These are phyloP conservation scores for Spinacia oleracea DNA, from an alignment of 179 eudicot genomes.

Conservation along the genomic window DNA sequence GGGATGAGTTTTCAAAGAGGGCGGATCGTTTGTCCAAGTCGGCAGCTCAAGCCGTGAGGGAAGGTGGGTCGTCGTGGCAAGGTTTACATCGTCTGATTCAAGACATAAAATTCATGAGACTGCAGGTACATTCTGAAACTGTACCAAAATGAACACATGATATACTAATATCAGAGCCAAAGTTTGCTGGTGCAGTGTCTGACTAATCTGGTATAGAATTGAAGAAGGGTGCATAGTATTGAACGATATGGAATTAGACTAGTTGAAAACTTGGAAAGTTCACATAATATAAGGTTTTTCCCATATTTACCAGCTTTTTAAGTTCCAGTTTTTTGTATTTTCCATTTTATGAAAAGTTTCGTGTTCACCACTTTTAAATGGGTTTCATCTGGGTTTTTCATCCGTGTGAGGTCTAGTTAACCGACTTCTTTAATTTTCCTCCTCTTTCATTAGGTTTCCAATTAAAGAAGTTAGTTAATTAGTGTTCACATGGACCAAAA, in stretches of 20 bases:
- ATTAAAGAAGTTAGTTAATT: too few species aligned
- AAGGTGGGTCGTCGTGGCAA: slow-evolving; percentile 34
- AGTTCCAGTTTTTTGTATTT: too few species aligned
- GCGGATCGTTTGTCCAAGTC: slow-evolving; percentile 21
- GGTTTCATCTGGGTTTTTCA: too few species aligned
- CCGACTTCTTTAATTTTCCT: too few species aligned
- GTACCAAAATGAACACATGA: background rate
- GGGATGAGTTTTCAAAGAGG: slow-evolving; percentile 20
- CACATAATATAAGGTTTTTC: too few species aligned
- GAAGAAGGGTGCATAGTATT: background rate
- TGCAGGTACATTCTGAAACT: background rate
- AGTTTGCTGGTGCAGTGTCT: background rate
- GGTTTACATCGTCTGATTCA: slow-evolving; percentile 35
- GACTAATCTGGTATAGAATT: too few species aligned
- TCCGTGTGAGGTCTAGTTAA: too few species aligned
- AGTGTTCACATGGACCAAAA: too few species aligned
- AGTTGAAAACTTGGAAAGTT: background rate
- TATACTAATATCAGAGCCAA: background rate
- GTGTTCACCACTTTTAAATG: too few species aligned
- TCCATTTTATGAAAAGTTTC: too few species aligned
- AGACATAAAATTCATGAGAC: slow-evolving; percentile 33
- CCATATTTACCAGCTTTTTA: too few species aligned
- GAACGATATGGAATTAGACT: background rate
- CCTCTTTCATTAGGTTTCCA: too few species aligned
- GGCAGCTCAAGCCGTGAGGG: slow-evolving; percentile 29